phyloP scores from a whole-genome alignment of 2,329 filamentous ascomycete species.

The Fusarium austroafricanum region DNA sequence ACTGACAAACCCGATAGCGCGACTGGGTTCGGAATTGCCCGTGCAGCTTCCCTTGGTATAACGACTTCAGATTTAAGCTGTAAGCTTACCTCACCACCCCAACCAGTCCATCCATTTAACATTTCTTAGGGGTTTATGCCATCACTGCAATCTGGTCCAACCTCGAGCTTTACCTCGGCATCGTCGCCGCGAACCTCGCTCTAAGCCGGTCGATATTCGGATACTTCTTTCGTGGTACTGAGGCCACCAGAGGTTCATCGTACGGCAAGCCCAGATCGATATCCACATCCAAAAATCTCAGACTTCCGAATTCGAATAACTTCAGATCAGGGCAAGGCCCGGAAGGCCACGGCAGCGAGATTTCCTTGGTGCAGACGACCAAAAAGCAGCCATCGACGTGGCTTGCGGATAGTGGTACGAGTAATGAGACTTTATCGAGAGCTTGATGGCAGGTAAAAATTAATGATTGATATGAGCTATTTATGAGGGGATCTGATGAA shows the following conservation, averaged over 20 bases:
- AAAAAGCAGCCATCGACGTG: conserved; percentile 22
- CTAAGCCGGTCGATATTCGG: conserved; percentile 39
- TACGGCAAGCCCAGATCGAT: conserved; percentile 14
- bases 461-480: neutral
- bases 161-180: conserved; percentile 53
- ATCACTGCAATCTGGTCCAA: conserved; percentile 55
- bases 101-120: neutral
- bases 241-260: conserved; percentile 11
- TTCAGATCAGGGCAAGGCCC: conserved; percentile 18
- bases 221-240: conserved; percentile 23
- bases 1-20: conserved; percentile 5
- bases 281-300: conserved; percentile 16
- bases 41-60: conserved; percentile 36
- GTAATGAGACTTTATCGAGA: neutral
- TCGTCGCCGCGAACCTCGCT: conserved; percentile 50
- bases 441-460: neutral
- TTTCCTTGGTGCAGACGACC: conserved; percentile 27
- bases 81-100: neutral
- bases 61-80: conserved; percentile 40
- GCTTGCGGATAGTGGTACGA: conserved; percentile 3
- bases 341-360: conserved; percentile 33
- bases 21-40: conserved; percentile 38
- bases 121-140: conserved; percentile 45
- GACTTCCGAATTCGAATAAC: conserved; percentile 11
- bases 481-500: neutral